phyloP scores from a whole-genome alignment of 768 basidiomycete genomes.

The Exidia glandulosa region DNA sequence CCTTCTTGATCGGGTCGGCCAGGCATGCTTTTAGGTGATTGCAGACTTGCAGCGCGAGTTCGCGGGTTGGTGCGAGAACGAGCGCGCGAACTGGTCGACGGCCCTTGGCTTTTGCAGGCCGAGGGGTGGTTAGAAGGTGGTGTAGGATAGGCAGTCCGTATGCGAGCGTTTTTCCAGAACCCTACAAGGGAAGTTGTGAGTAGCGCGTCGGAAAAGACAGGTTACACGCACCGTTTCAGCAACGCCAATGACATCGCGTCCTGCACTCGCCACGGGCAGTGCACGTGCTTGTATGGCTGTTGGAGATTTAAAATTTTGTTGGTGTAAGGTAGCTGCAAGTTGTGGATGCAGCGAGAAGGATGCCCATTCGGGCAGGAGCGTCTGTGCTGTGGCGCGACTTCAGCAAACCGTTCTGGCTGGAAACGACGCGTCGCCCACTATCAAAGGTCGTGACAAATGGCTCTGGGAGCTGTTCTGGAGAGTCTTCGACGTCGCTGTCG shows the following conservation, averaged over 20 bases:
- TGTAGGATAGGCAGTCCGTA: conserved; percentile 91
- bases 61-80: conserved; percentile 86
- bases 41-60: conserved; percentile 91
- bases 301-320: conserved; percentile 53
- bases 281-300: conserved; percentile 79
- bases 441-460: conserved; percentile 24
- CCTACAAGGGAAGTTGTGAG: conserved; percentile 32
- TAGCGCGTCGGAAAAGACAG: background rate
- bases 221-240: conserved; percentile 71
- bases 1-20: conserved; percentile 16
- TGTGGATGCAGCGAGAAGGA: conserved; percentile 53
- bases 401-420: background rate
- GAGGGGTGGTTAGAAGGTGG: conserved; percentile 33
- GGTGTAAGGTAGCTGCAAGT: conserved; percentile 47
- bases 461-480: background rate
- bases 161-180: conserved; percentile 94
- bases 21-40: conserved; percentile 66
- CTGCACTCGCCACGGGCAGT: conserved; percentile 48
- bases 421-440: conserved; percentile 23
- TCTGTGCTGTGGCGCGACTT: conserved; percentile 29
- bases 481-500: conserved; percentile 5
- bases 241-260: conserved; percentile 78
- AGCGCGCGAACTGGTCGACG: conserved; percentile 58
- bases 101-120: conserved; percentile 24
- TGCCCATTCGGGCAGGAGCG: conserved; percentile 66